Percentiles rank a stretch among this genome's conserved stretches.
Conservation (phyloP, 208 protist species). For the Crithidia expoeki region DNA sequence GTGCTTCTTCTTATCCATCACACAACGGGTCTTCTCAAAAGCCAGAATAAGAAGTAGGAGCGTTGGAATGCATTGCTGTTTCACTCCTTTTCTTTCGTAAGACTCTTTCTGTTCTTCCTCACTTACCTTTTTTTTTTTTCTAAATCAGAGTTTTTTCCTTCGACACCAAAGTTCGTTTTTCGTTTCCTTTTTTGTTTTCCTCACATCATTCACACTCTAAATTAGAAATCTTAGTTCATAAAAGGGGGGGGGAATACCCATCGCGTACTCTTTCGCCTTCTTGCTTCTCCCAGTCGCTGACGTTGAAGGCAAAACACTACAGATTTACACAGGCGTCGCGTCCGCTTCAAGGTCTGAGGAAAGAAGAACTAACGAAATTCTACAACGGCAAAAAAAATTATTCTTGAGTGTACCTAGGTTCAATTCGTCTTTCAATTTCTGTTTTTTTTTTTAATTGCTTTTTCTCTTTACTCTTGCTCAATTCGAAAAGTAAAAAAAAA, state of each 20-base stretch:
- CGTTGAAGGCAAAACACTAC: not conserved
- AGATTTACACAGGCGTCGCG: not conserved
- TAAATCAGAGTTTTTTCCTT: not conserved
- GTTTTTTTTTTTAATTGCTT: constrained; percentile 23
- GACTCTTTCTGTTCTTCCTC: constrained; percentile 4
- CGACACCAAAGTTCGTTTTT: not conserved
- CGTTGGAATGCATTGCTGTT: constrained; percentile 1
- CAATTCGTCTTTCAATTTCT: not conserved
- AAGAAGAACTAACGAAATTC: constrained; percentile 6
- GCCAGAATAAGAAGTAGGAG: not conserved
- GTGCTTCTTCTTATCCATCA: not conserved
- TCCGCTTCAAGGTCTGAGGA: constrained; percentile 14
- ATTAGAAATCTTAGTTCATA: too few species aligned
- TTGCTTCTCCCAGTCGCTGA: constrained; percentile 5
- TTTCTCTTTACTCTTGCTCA: constrained; percentile 4
- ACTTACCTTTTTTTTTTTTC: not conserved
- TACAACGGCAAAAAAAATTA: not conserved
- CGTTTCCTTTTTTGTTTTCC: not conserved
- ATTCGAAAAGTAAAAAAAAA: constrained; percentile 4
- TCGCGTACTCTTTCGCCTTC: not conserved
- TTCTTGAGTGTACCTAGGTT: not conserved
- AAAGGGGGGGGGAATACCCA: not conserved
- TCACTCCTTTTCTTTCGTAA: not conserved
- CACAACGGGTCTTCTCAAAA: not conserved
- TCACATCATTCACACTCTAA: not conserved